These are phyloP conservation scores for Pyrenophora tritici-repentis DNA, from an alignment of 2,329 filamentous ascomycete genomes.

Conservation along the genomic window DNA sequence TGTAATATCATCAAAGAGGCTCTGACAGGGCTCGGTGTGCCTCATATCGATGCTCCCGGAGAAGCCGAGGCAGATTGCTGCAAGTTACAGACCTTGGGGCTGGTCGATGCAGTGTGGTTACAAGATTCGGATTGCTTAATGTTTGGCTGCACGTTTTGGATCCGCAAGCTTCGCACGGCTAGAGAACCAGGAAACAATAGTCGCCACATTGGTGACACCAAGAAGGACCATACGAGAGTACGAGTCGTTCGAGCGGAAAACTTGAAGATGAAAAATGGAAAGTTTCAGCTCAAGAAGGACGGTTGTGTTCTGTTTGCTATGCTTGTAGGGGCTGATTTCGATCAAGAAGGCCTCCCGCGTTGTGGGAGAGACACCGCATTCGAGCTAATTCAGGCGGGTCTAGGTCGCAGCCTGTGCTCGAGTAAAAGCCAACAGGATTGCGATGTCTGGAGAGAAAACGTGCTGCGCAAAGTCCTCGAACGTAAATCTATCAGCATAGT, in stretches of 20 bases:
- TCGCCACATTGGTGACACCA: slow-evolving; percentile 32
- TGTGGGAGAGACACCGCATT: slow-evolving; percentile 44
- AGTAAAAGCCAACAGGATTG: slow-evolving; percentile 21
- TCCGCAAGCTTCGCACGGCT: slow-evolving; percentile 38
- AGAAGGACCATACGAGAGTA: slow-evolving; percentile 37
- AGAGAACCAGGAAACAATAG: slow-evolving; percentile 23
- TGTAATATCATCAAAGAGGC: too few relatives aligned
- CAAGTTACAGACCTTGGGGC: slow-evolving; percentile 45
- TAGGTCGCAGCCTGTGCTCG: slow-evolving; percentile 37
- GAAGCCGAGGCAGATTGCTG: slow-evolving; percentile 57
- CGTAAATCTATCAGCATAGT: background rate
- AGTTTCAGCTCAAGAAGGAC: slow-evolving; percentile 39
- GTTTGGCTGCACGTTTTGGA: slow-evolving; percentile 52
- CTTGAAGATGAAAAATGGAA: slow-evolving; percentile 24
- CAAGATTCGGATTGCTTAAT: slow-evolving; percentile 55
- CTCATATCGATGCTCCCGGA: slow-evolving; percentile 51
- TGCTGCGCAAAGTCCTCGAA: slow-evolving; percentile 27
- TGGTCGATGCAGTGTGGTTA: slow-evolving; percentile 56
- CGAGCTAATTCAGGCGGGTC: slow-evolving; percentile 25
- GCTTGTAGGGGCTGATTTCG: slow-evolving; percentile 49
- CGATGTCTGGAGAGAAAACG: slow-evolving; percentile 27
- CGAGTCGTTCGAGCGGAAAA: slow-evolving; percentile 35
- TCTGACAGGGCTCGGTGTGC: slow-evolving; percentile 47
- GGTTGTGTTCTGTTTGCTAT: slow-evolving; percentile 48
- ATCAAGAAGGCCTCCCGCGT: slow-evolving; percentile 38